Evolutionary conservation across 306 rosid species (phyloP).

Genomic region (Betula pendula): DNA sequence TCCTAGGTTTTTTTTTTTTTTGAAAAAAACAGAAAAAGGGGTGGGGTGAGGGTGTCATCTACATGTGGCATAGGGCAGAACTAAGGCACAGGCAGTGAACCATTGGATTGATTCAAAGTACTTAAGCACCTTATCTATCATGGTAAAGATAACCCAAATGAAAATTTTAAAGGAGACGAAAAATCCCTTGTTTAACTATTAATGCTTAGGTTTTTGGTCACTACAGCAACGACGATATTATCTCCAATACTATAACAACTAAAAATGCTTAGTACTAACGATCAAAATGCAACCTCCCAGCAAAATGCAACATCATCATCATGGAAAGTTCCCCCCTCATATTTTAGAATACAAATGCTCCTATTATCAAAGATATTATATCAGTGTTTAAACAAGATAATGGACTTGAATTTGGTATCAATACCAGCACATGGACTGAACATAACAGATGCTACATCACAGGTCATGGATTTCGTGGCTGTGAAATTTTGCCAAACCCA

Average conservation of each 20-base stretch:
- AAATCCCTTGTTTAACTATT: neutral
- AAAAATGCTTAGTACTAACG: too few relatives aligned
- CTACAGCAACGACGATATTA: neutral
- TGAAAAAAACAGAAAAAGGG: neutral
- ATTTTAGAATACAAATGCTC: too few relatives aligned
- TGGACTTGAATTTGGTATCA: neutral
- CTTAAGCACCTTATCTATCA: neutral
- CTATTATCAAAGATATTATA: too few relatives aligned
- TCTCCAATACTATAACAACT: neutral
- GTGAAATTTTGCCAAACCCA: neutral
- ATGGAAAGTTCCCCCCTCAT: too few relatives aligned
- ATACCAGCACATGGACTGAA: too few relatives aligned
- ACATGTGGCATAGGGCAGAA: neutral
- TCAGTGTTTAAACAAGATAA: too few relatives aligned
- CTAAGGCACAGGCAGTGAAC: neutral
- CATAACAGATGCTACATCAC: neutral
- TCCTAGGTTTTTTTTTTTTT: too few relatives aligned
- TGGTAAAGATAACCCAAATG: neutral
- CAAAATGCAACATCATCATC: neutral
- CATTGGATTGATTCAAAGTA: neutral
- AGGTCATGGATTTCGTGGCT: neutral
- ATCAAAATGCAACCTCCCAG: neutral
- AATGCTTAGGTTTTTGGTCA: neutral
- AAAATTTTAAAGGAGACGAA: neutral
- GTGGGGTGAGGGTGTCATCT: neutral